Base-by-base conservation (phyloP, 208 protist species). In the Trypanosomatidae sp. region DNA sequence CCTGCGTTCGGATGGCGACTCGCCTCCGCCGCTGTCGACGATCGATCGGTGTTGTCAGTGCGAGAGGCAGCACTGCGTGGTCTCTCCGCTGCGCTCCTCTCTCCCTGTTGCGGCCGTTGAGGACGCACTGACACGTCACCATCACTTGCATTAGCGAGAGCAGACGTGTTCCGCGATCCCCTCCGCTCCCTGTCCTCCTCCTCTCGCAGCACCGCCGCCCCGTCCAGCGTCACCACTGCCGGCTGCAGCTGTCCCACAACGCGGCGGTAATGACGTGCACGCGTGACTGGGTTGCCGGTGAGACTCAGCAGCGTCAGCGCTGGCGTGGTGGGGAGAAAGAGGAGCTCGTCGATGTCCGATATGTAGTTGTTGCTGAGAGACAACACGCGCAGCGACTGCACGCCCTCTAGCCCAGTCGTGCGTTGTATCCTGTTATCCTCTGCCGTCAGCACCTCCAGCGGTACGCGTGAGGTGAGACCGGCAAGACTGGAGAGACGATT, bases 281-380 rank as follows among this genome's bases (percentile, higher is more conserved):
- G 81, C 17, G 83, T 77, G 7, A 96, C 82, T 0, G 91, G 88
- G 72, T 94, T 94, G 47, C 81, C 79, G 28, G 69, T 70, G 39
- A 93, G 41, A 12, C 67, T 82, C 39, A 96, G 74, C 65, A 90
- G 77, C 80, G 92, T 81, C 60, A 96, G 72, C n/a, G 74, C 66
- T 17, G 78, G 66, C 19, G 79, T 80, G 22, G 74, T 80, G 2
- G 74, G 69, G 8, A 93, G 49, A 76, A 90, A 92, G 25, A 83
- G 17, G 3, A 96, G 79, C 66, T 91, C 91, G 28, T 94, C 86
- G 0, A 85, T 17, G 68, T 77, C 84, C n/a, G 86, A 81, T 58
- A 96, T 87, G 69, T 91, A 85, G 74, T 96, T 96, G 69, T 92
- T 86, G 62, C 78, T 80, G 10, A 94, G 55, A 3, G 85, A 85